Evolutionary conservation across 179 eudicot species (phyloP), one percentile per base, ranked within the genome.

Genomic region (Monotropa hypopitys): DNA sequence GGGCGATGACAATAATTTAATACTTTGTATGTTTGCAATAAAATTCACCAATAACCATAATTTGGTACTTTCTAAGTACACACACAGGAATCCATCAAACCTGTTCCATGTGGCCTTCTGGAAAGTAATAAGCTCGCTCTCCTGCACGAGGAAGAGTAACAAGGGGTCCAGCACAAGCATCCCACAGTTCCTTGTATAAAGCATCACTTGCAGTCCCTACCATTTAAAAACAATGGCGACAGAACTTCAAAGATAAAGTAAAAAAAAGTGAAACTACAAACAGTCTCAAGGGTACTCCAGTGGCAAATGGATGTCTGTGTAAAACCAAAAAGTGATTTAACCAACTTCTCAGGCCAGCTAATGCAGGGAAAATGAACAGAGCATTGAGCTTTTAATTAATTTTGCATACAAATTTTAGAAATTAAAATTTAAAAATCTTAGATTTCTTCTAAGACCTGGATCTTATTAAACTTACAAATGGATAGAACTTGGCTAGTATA

Each of bases 91-190:
- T 50, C 50, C 43, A 73, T 69, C 54, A 74, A 80, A 94, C 98
- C 96, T 94, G 98, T 82, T 94, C 98, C 96, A 92, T 90, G 81
- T 94, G 98, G 54, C 98, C 98, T 77, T 92, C 92, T 7, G 98
- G 98, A 77, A 94, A 94, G 85, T 94, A 94, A 81, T 94, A 94
- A 74, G 91, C 97, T 13, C 91, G 85, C 80, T 92, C 97, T 40
- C 87, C 91, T 78, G 85, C 86, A 75, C 91, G 91, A 43, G 98
- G 98, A 74, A 94, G 88, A 76, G 77, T 87, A 18, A 92, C 97
- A 32, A 92, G 92, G 26, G 97, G 92, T 35, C 98, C 98, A 80
- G 97, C 98, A 83, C 98, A 94, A 50, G 97, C 96, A 87, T 90
- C 88, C 98, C 98, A 94, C 10, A 94, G 89, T 82, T 94, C 97